Evolutionary conservation across 1,284 basidiomycete species (phyloP).

Genomic region (Malassezia dermatis): DNA sequence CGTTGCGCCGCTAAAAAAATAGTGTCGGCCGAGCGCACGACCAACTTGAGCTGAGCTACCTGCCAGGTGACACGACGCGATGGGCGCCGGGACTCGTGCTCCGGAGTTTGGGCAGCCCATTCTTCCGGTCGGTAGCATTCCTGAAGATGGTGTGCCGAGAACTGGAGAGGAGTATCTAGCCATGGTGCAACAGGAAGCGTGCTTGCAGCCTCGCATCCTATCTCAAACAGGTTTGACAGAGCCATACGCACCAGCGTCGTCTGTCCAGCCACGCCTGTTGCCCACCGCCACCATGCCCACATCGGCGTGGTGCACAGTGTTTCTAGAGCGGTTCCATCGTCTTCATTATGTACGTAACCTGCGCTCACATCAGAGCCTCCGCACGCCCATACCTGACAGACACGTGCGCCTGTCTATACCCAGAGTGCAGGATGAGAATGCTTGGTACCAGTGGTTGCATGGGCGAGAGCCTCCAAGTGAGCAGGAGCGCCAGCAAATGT

Average conservation of each 20-base stretch:
- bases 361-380: not conserved
- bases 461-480: slow-evolving; percentile 2
- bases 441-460: slow-evolving; percentile 9
- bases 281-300: not conserved
- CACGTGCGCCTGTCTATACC: not conserved
- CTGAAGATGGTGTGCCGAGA: slow-evolving; percentile 26
- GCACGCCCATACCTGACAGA: not conserved
- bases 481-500: slow-evolving; percentile 8
- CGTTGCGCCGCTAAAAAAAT: slow-evolving; percentile 6
- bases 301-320: slow-evolving; percentile 8
- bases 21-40: slow-evolving; percentile 11
- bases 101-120: slow-evolving; percentile 11
- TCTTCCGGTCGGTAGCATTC: slow-evolving; percentile 31
- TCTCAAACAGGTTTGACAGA: not conserved
- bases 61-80: not conserved
- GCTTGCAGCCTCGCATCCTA: slow-evolving; percentile 7
- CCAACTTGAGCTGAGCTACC: not conserved
- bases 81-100: not conserved
- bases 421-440: not conserved
- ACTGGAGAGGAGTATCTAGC: slow-evolving; percentile 41
- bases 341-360: slow-evolving; percentile 1
- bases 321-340: slow-evolving; percentile 7
- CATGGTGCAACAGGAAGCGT: slow-evolving; percentile 23
- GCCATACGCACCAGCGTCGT: not conserved
- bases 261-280: not conserved